phyloP scores from a whole-genome alignment of 192 early-diverging fungal genomes.

The Dissophora globulifera region DNA sequence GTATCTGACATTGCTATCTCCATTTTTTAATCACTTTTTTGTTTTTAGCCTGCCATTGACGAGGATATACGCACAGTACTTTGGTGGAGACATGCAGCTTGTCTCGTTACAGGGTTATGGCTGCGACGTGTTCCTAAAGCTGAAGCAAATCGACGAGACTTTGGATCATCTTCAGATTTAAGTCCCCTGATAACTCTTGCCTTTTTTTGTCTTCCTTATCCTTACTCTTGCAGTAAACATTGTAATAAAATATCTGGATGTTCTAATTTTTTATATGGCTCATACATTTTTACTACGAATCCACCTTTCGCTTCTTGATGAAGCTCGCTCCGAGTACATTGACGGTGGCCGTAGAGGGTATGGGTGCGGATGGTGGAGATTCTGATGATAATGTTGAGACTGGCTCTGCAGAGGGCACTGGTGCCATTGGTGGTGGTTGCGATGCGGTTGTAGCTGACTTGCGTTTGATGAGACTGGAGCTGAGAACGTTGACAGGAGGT shows the following conservation, averaged over 20 bases:
- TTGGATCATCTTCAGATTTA: slow-evolving; percentile 65
- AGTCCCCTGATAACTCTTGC: neutral
- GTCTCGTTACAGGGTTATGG: slow-evolving; percentile 88
- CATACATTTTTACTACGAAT: slow-evolving; percentile 9
- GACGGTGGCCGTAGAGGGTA: slow-evolving; percentile 7
- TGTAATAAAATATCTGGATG: too few species aligned
- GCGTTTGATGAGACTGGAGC: slow-evolving; percentile 5
- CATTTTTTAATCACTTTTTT: neutral
- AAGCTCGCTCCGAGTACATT: slow-evolving; percentile 16
- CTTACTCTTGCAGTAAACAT: too few species aligned
- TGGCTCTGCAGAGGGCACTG: neutral
- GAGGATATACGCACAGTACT: slow-evolving; percentile 90
- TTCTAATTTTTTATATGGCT: too few species aligned
- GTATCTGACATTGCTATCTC: neutral
- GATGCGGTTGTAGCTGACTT: neutral
- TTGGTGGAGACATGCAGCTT: slow-evolving; percentile 90
- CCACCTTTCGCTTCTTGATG: slow-evolving; percentile 25
- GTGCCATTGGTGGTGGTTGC: neutral
- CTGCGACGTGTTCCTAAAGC: slow-evolving; percentile 90
- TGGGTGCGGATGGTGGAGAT: too few species aligned
- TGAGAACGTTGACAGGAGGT: slow-evolving; percentile 2
- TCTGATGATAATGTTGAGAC: neutral
- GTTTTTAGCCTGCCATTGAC: slow-evolving; percentile 83
- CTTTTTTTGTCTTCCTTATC: too few species aligned
- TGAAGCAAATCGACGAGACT: slow-evolving; percentile 84